These are phyloP conservation scores for Moricandia arvensis DNA, from an alignment of 345 rosid genomes.

Conservation along the genomic window DNA sequence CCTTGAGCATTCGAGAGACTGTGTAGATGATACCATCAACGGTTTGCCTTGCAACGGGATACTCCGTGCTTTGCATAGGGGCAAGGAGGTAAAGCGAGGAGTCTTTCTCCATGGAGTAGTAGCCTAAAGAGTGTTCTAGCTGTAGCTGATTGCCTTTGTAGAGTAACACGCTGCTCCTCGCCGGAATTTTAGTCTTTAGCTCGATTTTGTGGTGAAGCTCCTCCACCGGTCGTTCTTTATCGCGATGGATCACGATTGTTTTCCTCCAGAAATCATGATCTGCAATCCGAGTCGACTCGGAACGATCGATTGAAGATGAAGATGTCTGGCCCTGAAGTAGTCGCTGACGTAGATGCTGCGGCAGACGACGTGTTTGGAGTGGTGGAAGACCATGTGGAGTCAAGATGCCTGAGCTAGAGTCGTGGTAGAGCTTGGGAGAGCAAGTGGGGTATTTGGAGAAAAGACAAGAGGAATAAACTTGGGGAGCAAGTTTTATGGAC, in stretches of 20 bases:
- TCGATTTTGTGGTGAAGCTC: constrained; percentile 57
- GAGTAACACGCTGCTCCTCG: constrained; percentile 61
- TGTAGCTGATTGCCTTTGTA: constrained; percentile 78
- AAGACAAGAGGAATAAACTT: too few species aligned
- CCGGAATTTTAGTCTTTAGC: constrained; percentile 58
- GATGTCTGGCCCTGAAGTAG: too few species aligned
- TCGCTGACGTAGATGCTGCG: too few species aligned
- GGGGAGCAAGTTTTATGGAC: too few species aligned
- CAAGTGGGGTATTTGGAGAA: too few species aligned
- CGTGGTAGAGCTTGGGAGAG: too few species aligned
- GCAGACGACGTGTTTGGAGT: too few species aligned
- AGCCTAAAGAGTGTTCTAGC: constrained; percentile 61
- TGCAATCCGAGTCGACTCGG: constrained; percentile 54
- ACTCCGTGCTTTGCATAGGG: constrained; percentile 70
- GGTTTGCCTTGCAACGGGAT: constrained; percentile 73
- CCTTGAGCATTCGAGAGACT: constrained; percentile 51
- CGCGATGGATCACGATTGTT: constrained; percentile 63
- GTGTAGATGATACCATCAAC: constrained; percentile 58
- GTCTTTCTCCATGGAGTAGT: constrained; percentile 68
- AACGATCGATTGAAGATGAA: background rate
- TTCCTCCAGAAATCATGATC: constrained; percentile 70
- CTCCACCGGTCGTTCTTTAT: constrained; percentile 58
- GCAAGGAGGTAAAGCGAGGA: constrained; percentile 70
- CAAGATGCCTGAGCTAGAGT: too few species aligned
- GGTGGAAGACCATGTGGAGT: too few species aligned